These are phyloP conservation scores for Furcasterigmium sp. DNA, from an alignment of 2,329 filamentous ascomycete genomes.

Conservation along the genomic window DNA sequence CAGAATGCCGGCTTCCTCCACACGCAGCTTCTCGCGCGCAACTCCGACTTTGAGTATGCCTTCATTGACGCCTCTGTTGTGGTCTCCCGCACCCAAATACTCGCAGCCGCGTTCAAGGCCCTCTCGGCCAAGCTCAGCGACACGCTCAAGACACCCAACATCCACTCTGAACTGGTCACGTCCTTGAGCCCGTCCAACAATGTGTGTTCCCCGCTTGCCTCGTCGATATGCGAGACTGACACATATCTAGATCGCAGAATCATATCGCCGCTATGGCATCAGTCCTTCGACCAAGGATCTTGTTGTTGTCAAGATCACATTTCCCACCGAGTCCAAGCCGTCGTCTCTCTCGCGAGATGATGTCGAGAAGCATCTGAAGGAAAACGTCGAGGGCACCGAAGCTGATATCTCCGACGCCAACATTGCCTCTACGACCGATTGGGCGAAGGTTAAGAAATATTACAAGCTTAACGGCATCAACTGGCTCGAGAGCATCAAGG, in stretches of 20 bases:
- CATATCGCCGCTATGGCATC: slow-evolving; percentile 85
- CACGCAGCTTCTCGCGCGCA: slow-evolving; percentile 78
- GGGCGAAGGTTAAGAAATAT: slow-evolving; percentile 69
- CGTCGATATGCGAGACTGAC: background rate
- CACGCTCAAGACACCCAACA: slow-evolving; percentile 71
- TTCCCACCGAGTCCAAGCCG: slow-evolving; percentile 36
- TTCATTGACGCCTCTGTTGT: slow-evolving; percentile 83
- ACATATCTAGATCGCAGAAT: slow-evolving; percentile 70
- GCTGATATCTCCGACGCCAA: slow-evolving; percentile 57
- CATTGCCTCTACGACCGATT: slow-evolving; percentile 56
- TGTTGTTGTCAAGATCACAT: slow-evolving; percentile 75
- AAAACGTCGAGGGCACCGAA: slow-evolving; percentile 56
- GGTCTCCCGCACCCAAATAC: slow-evolving; percentile 65
- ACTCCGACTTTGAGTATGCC: slow-evolving; percentile 85
- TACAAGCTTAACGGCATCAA: slow-evolving; percentile 73
- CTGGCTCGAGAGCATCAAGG: slow-evolving; percentile 40
- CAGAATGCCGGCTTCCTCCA: slow-evolving; percentile 74
- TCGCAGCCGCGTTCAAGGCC: slow-evolving; percentile 75
- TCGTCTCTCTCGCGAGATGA: slow-evolving; percentile 37
- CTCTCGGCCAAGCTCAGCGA: slow-evolving; percentile 58
- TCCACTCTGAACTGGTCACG: slow-evolving; percentile 85
- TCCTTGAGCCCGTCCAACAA: slow-evolving; percentile 79
- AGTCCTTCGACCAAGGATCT: slow-evolving; percentile 63
- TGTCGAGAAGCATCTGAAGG: slow-evolving; percentile 53
- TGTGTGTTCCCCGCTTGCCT: slow-evolving; percentile 35